These are phyloP conservation scores for Trichoderma semiorbis DNA, from an alignment of 2,329 filamentous ascomycete species.

Conservation along the genomic window DNA sequence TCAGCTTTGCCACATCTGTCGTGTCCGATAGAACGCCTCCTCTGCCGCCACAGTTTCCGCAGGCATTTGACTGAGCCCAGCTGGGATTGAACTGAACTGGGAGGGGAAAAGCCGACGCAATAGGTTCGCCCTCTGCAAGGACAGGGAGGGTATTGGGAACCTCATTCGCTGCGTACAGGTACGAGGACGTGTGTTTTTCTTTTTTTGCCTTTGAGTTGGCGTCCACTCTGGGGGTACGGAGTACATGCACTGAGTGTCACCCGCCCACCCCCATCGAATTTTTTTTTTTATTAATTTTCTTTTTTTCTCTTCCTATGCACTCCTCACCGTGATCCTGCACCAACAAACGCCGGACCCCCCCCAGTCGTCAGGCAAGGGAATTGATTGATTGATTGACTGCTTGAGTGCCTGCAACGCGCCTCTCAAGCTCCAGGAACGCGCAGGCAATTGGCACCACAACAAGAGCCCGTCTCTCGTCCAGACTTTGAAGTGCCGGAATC, in stretches of 20 bases:
- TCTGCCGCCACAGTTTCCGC: slow-evolving; percentile 9
- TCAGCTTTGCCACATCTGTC: slow-evolving; percentile 17
- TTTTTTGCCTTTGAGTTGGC: not conserved
- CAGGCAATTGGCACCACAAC: not conserved
- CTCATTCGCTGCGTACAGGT: not conserved
- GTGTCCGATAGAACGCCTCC: slow-evolving; percentile 16
- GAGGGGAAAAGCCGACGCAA: not conserved
- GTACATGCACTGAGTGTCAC: slow-evolving; percentile 12
- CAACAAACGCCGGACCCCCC: not conserved
- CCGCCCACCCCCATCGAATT: not conserved
- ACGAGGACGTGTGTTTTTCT: not conserved
- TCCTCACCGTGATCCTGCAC: not conserved
- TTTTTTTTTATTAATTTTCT: not conserved
- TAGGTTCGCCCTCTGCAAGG: slow-evolving; percentile 9
- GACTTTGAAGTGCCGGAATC: not conserved
- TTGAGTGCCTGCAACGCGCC: not conserved
- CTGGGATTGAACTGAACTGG: not conserved
- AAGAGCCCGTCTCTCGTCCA: not conserved
- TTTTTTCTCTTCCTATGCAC: not conserved
- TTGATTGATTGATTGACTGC: not conserved
- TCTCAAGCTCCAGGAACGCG: not conserved
- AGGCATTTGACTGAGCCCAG: not conserved
- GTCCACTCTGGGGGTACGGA: not conserved
- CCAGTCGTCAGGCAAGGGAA: not conserved
- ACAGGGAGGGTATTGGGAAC: not conserved